Evolutionary conservation across 306 rosid species (phyloP).

Genomic region (Pterocarpus macrocarpus): DNA sequence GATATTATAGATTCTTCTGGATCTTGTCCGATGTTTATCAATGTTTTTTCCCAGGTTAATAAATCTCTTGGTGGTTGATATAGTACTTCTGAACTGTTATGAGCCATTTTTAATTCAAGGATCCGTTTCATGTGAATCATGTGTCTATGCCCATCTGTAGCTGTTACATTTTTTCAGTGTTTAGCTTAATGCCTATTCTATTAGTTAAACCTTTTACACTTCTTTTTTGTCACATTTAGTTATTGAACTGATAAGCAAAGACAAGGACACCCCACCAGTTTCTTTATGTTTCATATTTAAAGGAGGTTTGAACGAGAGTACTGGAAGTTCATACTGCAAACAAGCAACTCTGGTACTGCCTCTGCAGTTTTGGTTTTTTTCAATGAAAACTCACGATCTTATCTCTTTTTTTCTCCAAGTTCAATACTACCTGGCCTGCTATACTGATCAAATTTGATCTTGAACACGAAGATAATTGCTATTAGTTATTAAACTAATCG

Average conservation of each 20-base stretch:
- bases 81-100: not conserved
- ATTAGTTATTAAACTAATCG: slow-evolving; percentile 10
- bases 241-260: not conserved
- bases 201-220: not conserved
- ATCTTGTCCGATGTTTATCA: too few species aligned
- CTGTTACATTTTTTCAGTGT: too few species aligned
- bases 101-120: not conserved
- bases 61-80: too few species aligned
- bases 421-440: too few species aligned
- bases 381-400: not conserved
- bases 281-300: not conserved
- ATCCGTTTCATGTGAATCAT: not conserved
- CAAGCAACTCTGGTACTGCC: not conserved
- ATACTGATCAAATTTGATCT: not conserved
- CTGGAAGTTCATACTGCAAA: not conserved
- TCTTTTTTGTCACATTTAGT: not conserved
- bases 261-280: slow-evolving; percentile 1
- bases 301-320: not conserved
- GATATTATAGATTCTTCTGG: not conserved
- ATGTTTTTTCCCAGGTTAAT: too few species aligned
- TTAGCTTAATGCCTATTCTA: too few species aligned
- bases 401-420: not conserved
- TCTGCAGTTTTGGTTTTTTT: not conserved
- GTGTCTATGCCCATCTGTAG: too few species aligned
- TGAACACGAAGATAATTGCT: not conserved